Conservation (phyloP, 2,329 filamentous ascomycete genomes). For the Fusarium praegraminearum region DNA sequence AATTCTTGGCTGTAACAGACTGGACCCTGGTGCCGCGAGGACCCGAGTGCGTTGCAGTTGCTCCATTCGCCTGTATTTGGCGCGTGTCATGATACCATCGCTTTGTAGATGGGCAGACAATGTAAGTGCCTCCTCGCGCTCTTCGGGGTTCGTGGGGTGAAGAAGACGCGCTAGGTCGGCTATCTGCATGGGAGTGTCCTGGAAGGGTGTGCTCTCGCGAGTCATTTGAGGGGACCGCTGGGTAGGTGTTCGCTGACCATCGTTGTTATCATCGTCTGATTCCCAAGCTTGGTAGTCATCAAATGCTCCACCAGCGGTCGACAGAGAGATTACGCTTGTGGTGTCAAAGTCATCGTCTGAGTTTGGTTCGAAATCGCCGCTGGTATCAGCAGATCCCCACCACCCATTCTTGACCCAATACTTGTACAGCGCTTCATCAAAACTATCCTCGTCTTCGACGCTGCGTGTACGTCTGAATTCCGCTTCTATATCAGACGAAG, state of each 20-base stretch:
- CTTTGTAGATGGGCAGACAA: conserved; percentile 83
- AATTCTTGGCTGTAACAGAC: conserved; percentile 30
- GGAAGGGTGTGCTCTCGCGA: conserved; percentile 67
- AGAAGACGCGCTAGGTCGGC: conserved; percentile 82
- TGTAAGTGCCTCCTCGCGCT: conserved; percentile 82
- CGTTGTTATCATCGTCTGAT: conserved; percentile 57
- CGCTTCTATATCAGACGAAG: conserved; percentile 82
- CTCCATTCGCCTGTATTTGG: conserved; percentile 76
- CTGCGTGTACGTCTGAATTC: conserved; percentile 74
- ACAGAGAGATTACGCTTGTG: conserved; percentile 80
- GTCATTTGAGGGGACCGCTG: conserved; percentile 65
- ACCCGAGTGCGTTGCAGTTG: conserved; percentile 78
- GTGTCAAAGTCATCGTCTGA: conserved; percentile 73
- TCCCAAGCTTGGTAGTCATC: conserved; percentile 64
- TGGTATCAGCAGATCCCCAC: conserved; percentile 85
- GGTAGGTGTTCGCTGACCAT: conserved; percentile 78
- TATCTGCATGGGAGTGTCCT: conserved; percentile 73
- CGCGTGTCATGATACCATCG: conserved; percentile 81
- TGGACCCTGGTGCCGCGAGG: conserved; percentile 51
- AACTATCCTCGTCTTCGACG: conserved; percentile 68
- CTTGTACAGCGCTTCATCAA: conserved; percentile 81
- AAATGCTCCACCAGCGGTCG: conserved; percentile 58
- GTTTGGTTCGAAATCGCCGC: conserved; percentile 78
- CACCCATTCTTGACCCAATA: conserved; percentile 88
- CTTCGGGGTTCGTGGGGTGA: conserved; percentile 80